A percentile compares a stretch with the other conserved stretches of the same genome.
Conservation (phyloP, 768 basidiomycete genomes). For the Lactarius akahatsu region DNA sequence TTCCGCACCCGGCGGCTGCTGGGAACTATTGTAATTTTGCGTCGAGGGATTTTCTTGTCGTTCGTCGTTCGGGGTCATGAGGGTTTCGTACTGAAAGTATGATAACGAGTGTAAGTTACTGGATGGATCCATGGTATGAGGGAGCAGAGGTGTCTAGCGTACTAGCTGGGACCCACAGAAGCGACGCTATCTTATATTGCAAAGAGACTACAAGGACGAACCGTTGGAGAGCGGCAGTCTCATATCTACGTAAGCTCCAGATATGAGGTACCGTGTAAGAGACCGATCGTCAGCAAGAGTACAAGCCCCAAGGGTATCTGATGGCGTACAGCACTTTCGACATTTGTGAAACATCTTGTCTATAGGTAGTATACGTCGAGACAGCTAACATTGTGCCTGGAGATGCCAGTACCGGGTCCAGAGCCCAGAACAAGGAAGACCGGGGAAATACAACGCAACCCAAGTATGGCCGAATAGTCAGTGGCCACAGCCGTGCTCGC, state of each 20-base stretch:
- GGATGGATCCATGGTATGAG: slow-evolving; percentile 6
- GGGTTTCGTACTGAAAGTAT: neutral
- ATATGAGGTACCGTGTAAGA: neutral
- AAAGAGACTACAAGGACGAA: slow-evolving; percentile 1
- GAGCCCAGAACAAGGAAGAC: slow-evolving; percentile 3
- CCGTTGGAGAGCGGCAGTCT: neutral
- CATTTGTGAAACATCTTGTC: neutral
- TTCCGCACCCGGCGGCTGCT: slow-evolving; percentile 15
- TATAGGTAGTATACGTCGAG: neutral
- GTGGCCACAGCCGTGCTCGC: neutral
- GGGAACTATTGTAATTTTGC: neutral
- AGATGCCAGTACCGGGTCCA: slow-evolving; percentile 15
- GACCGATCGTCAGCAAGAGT: neutral
- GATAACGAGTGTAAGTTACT: slow-evolving; percentile 9
- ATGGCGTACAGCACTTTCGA: neutral
- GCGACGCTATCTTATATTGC: slow-evolving; percentile 11
- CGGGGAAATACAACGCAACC: neutral
- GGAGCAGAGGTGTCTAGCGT: neutral
- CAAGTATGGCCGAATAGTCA: neutral
- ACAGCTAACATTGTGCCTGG: slow-evolving; percentile 18
- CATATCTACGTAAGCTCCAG: neutral
- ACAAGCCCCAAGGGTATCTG: neutral
- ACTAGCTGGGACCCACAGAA: neutral
- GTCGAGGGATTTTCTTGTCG: neutral
- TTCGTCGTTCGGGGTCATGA: slow-evolving; percentile 1